Base-by-base conservation (phyloP, 768 basidiomycete genomes). In the Podaxis rugospora region DNA sequence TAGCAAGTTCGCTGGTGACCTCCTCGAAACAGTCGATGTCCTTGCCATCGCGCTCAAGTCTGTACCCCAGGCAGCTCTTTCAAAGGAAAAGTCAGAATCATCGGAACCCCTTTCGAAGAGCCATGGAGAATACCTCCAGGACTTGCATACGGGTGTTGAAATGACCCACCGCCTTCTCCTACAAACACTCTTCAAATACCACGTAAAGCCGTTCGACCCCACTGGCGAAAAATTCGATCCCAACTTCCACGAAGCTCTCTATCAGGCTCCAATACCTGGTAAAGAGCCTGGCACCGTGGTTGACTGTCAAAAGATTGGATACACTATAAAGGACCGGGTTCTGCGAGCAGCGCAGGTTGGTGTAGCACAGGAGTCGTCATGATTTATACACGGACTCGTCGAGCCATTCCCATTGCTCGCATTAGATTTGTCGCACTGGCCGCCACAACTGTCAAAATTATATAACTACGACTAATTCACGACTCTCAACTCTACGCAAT, bases 281-380 rank as follows among this genome's bases (percentile, higher is more conserved):
- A 93, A 92, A 76, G 87, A 89, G 71, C 86, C 93, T 1, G 96
- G 96, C 13, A 89, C 90, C 2, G 89, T 98, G 36, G 82, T 97
- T 50, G 92, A 96, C 70, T 92, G 90, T 71, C 90, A 91, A 72
- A 95, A 96, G 78, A 79, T 80, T 58, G 95, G 95, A 3, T 98
- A 93, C 78, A 93, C 81, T 76, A 94, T 99, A 77, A 97, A 96
- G 77, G 92, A 93, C 66, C 85, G 97, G 63, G 85, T 95, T 59
- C 75, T 99, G 71, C 84, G 97, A 59, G 93, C 97, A 3, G 95
- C 97, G 21, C 94, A 98, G 78, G 97, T 98, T 60, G 97, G 96
- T 59, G 95, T 98, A 27, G 95, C 88, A 16, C 90, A 93, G 75
- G 88, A 90, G 62, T 71, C 73, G 57, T 76, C 78, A 75, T 75